Evolutionary conservation across 1,284 basidiomycete species (phyloP).

Genomic region (Puccinia horiana): DNA sequence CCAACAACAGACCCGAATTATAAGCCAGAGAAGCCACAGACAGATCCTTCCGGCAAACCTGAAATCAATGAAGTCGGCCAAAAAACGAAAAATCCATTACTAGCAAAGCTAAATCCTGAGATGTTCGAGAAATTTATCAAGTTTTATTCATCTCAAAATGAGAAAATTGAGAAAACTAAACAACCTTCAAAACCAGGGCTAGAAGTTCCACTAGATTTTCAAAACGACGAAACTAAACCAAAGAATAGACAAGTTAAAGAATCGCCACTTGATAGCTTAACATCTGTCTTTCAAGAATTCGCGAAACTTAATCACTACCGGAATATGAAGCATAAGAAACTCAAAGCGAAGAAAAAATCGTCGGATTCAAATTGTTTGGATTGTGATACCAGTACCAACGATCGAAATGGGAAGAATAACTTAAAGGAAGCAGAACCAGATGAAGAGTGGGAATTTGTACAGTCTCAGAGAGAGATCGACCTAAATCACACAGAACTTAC

Average conservation of each 20-base stretch:
- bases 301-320: constrained; percentile 1
- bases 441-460: constrained; percentile 11
- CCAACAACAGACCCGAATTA: neutral
- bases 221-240: neutral
- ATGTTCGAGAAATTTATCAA: constrained; percentile 8
- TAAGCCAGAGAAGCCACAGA: neutral
- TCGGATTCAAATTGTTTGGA: neutral
- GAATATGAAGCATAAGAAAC: constrained; percentile 4
- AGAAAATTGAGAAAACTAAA: neutral
- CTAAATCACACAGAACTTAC: neutral
- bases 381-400: neutral
- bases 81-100: neutral
- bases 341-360: neutral
- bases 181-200: neutral
- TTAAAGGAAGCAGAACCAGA: neutral
- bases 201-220: neutral
- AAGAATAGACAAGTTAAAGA: neutral
- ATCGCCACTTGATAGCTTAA: constrained; percentile 28
- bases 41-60: neutral
- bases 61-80: neutral
- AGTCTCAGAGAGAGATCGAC: neutral
- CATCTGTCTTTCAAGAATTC: constrained; percentile 19
- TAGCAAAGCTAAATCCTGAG: constrained; percentile 18
- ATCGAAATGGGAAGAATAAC: neutral
- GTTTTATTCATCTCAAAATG: constrained; percentile 15